Evolutionary conservation across 2,329 filamentous ascomycete species (phyloP), one percentile per base, ranked within the genome.

Genomic region (Fusarium sp.): DNA sequence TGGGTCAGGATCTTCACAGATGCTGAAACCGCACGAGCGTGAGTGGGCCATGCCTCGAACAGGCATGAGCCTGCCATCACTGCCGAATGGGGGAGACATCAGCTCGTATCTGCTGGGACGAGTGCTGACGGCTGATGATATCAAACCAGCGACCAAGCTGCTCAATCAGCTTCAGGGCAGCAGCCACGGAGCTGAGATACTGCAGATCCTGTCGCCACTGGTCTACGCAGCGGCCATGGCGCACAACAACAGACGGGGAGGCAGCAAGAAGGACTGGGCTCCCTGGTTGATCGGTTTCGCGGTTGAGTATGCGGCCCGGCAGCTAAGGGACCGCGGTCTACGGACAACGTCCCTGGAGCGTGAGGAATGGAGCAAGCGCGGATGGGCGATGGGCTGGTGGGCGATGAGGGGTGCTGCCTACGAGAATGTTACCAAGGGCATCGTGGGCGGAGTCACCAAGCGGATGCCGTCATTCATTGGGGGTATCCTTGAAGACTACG

Each of bases 21-120:
- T 67, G 49, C 53, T 53, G 39, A 73, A 70, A 64, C 67, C 74
- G 6, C 78, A 84, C 60, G 79, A 81, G 52, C 83, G 81, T 63
- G 88, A 88, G 65, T 98, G 94, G 91, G 86, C 85, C 12, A 98
- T 99, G 94, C 94, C 94, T n/a, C 85, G 95, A 57, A 99, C 95
- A 0, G 92, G 93, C 32, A 84, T 96, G 69, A 91, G 88, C 25
- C 84, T 99, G 42, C 94, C 95, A 1, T 90, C 88, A 42, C 82
- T 99, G 13, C 95, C 95, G 0, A 88, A 90, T 53, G 85, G 90
- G 1, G 85, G 88, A 48, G 92, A 97, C 69, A 93, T 97, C 57
- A 92, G 91, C 46, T 87, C 86, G 40, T 99, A 96, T 76, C 85
- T 99, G 5, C 86, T 96, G 24, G 89, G 90, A 31, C 93, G 96